Percentiles rank a stretch among this genome's conserved stretches.
Evolutionary conservation across 768 basidiomycete genomes (phyloP).

Genomic region (Rossbeevera mucosa): DNA sequence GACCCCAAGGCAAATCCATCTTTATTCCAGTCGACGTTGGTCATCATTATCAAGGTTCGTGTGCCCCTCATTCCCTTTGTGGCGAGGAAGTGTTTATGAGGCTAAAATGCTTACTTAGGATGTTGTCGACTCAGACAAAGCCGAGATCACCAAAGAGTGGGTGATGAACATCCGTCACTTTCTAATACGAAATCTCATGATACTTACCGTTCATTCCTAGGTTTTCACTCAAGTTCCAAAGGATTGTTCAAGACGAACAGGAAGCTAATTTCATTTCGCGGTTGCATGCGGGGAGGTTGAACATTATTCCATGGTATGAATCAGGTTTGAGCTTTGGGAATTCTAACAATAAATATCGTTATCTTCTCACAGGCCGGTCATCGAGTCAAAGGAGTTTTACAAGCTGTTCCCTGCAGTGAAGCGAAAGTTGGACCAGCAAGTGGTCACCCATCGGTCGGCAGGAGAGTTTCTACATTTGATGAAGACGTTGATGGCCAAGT

Average conservation of each 20-base stretch:
- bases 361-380: slow-evolving; percentile 41
- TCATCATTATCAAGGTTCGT: slow-evolving; percentile 58
- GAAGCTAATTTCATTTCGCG: slow-evolving; percentile 58
- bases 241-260: slow-evolving; percentile 60
- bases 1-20: slow-evolving; percentile 56
- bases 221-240: slow-evolving; percentile 53
- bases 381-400: slow-evolving; percentile 60
- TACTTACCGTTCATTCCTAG: slow-evolving; percentile 22
- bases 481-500: slow-evolving; percentile 66
- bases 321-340: background rate
- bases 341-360: background rate
- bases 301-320: slow-evolving; percentile 54
- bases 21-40: slow-evolving; percentile 54
- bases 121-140: slow-evolving; percentile 57
- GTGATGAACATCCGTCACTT: slow-evolving; percentile 4
- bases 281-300: slow-evolving; percentile 50
- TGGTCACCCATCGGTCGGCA: slow-evolving; percentile 44
- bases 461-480: slow-evolving; percentile 53
- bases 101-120: slow-evolving; percentile 36
- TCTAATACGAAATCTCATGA: background rate
- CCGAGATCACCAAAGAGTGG: slow-evolving; percentile 55
- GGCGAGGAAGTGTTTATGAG: background rate
- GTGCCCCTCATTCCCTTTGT: rapidly evolving
- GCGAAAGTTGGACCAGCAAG: slow-evolving; percentile 44
- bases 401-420: slow-evolving; percentile 47